Evolutionary conservation across 2,329 filamentous ascomycete species (phyloP), one percentile per base, ranked within the genome.

Genomic region (Fusarium staphyleae): DNA sequence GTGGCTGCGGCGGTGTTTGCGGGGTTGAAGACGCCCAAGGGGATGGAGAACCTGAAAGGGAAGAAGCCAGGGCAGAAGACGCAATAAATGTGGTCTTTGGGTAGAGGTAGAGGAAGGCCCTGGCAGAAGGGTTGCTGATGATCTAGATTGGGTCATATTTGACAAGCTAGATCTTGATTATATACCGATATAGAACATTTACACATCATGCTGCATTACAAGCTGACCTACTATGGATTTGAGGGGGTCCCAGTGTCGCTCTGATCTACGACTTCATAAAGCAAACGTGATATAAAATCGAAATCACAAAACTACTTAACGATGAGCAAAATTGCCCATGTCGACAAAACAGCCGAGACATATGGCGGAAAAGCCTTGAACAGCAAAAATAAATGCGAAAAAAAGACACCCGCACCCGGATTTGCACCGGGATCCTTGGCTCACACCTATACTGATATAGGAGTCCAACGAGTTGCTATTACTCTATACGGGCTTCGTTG

Each of bases 1-100:
- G 93, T 98, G 10, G 82, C 83, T 36, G 81, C 80, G 10, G 74
- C 91, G 18, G 91, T 89, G 0, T 89, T 96, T 70, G 81, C 83
- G 15, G 84, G 83, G 0, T 74, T 97, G 58, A 90, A 87, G 75
- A 80, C 86, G 15, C 90, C 90, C 4, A 71, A 60, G 50, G 65
- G 64, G 5, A 55, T 56, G 43, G 43, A 54, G 42, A 54, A 48
- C 7, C 42, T 16, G 2, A 60, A 55, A 41, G 55, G 22, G 1
- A 68, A 64, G 57, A 65, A 66, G 60, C 26, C 16, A 11, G 50
- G 40, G 19, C 51, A 43, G 8, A 61, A 64, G 54, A 41, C 41
- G n/a, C 56, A 60, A 39, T 69, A 35, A 57, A 28, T 2, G 22
- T 28, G 12, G 12, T 3, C 18, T 37, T 9, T 37, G 13, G 19